A percentile compares a stretch with the other conserved stretches of the same genome.
phyloP scores from a whole-genome alignment of 495 filamentous ascomycete genomes.

The Penicillium malachiteum region DNA sequence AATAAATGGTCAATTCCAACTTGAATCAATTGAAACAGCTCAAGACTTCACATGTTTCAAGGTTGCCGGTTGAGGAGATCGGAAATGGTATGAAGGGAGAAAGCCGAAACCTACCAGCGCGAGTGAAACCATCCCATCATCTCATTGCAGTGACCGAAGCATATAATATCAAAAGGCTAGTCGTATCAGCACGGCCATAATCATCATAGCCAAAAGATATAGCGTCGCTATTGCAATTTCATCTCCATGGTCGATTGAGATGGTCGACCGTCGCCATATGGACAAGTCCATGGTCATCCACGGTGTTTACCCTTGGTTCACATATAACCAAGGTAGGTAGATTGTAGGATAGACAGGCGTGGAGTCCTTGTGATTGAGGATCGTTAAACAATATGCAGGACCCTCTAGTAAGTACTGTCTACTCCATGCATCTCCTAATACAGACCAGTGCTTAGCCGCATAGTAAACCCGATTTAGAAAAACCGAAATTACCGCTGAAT shows the following conservation, averaged over 20 bases:
- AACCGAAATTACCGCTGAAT: too few species aligned
- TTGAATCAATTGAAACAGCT: neutral
- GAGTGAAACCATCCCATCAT: slow-evolving; percentile 11
- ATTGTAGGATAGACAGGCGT: too few species aligned
- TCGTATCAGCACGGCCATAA: slow-evolving; percentile 12
- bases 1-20: neutral
- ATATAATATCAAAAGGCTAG: slow-evolving; percentile 11
- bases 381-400: too few species aligned
- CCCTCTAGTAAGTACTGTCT: too few species aligned
- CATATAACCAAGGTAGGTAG: neutral
- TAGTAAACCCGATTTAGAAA: too few species aligned
- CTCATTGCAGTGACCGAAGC: slow-evolving; percentile 13
- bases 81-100: too few species aligned
- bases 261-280: neutral
- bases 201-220: slow-evolving; percentile 14
- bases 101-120: neutral
- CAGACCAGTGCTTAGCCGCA: too few species aligned
- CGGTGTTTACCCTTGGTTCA: neutral
- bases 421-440: too few species aligned
- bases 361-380: too few species aligned
- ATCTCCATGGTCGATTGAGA: neutral
- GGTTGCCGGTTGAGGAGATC: too few species aligned
- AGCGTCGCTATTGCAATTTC: slow-evolving; percentile 10
- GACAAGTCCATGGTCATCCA: neutral
- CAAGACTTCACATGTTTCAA: too few species aligned